Percentiles rank a stretch among this genome's conserved stretches.
phyloP scores from a whole-genome alignment of 1,284 basidiomycete species.

The Testicularia cyperi region DNA sequence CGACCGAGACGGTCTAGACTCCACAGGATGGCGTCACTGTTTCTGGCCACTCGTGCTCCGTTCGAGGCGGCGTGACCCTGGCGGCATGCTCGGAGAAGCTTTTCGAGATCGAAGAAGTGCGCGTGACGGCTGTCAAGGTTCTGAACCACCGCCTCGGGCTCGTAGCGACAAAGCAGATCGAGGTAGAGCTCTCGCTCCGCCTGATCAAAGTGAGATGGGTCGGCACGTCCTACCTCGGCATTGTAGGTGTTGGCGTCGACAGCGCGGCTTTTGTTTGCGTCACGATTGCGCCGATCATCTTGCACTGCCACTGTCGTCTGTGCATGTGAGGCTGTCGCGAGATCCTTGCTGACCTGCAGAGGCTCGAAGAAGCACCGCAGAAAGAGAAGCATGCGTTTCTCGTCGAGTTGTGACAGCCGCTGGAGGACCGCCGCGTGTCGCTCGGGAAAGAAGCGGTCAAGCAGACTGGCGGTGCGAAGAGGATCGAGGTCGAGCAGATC shows the following conservation, averaged over 20 bases:
- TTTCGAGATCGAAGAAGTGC: conserved; percentile 68
- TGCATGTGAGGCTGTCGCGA: too few relatives aligned
- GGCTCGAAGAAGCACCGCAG: conserved; percentile 75
- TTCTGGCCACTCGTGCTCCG: conserved; percentile 58
- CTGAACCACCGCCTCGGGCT: conserved; percentile 70
- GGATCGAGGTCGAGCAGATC: conserved; percentile 69
- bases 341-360: conserved; percentile 59
- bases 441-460: conserved; percentile 68
- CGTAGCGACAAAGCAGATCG: conserved; percentile 71
- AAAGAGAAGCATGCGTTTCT: conserved; percentile 73
- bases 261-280: not conserved
- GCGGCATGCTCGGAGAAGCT: conserved; percentile 71
- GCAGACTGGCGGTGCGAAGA: conserved; percentile 70
- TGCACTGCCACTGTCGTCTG: conserved; percentile 59
- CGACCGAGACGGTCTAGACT: conserved; percentile 70
- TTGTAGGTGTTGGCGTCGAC: conserved; percentile 5
- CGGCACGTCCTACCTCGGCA: conserved; percentile 16
- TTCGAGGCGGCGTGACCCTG: conserved; percentile 54
- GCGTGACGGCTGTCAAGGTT: conserved; percentile 69
- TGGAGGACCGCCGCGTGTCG: conserved; percentile 66
- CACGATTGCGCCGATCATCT: conserved; percentile 4
- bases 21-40: conserved; percentile 82
- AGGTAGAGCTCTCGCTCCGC: conserved; percentile 70
- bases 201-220: conserved; percentile 62
- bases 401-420: conserved; percentile 58